phyloP scores from a whole-genome alignment of 257 asterid species.

The Penstemon davidsonii region DNA sequence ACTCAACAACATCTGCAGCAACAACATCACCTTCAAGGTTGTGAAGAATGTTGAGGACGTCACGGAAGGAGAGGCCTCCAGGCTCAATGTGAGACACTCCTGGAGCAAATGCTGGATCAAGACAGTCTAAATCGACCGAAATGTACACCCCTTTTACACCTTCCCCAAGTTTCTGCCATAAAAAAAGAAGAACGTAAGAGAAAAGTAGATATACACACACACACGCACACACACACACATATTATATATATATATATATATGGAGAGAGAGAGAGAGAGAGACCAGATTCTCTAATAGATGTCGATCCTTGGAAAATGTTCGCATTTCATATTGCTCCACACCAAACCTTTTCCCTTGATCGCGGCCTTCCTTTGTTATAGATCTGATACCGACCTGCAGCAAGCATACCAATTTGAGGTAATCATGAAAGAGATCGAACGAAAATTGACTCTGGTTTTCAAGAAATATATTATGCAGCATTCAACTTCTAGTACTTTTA shows the following conservation, averaged over 20 bases:
- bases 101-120: slow-evolving; percentile 98
- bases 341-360: slow-evolving; percentile 94
- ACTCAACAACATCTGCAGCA: slow-evolving; percentile 96
- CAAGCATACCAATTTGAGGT: background rate
- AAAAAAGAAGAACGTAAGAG: background rate
- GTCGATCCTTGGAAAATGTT: slow-evolving; percentile 77
- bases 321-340: slow-evolving; percentile 99
- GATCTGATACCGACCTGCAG: slow-evolving; percentile 97
- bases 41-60: slow-evolving; percentile 89
- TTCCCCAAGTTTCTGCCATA: slow-evolving; percentile 86
- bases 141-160: slow-evolving; percentile 96
- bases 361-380: slow-evolving; percentile 89
- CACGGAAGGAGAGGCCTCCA: slow-evolving; percentile 97
- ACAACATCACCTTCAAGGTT: slow-evolving; percentile 88
- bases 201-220: background rate
- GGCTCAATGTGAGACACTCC: slow-evolving; percentile 99
- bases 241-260: background rate
- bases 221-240: background rate
- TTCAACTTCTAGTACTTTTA: background rate
- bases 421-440: slow-evolving; percentile 17
- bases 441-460: background rate
- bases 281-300: slow-evolving; percentile 82
- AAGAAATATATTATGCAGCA: slow-evolving; percentile 1
- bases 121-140: slow-evolving; percentile 83
- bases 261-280: slow-evolving; percentile 29